Percentiles rank a stretch among this genome's conserved stretches.
These are phyloP conservation scores for Pyrus pyrifolia DNA, from an alignment of 306 rosid genomes.

Conservation along the genomic window DNA sequence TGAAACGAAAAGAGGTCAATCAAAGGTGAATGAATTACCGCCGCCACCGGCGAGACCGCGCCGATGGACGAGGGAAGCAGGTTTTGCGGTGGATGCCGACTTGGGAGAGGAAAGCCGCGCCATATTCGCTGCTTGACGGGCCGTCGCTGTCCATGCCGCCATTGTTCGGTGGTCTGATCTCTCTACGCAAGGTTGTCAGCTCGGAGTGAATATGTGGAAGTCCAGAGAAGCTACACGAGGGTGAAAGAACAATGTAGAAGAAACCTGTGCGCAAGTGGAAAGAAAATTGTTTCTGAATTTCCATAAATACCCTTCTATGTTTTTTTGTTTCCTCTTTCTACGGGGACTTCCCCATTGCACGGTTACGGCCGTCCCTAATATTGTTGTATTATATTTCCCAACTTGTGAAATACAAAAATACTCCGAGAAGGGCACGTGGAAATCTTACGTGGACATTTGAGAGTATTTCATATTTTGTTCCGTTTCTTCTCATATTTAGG, in stretches of 20 bases:
- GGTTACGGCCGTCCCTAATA: no score
- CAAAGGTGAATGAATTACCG: slow-evolving; percentile 11
- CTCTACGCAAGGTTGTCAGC: neutral
- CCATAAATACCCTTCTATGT: neutral
- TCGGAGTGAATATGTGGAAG: neutral
- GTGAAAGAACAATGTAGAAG: neutral
- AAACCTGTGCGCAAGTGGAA: no score
- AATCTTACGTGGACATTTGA: no score
- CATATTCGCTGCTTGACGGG: slow-evolving; percentile 31
- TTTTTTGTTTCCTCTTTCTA: no score
- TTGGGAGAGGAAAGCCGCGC: slow-evolving; percentile 30
- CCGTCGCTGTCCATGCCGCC: slow-evolving; percentile 41
- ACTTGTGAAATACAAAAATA: no score
- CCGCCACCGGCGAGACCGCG: slow-evolving; percentile 41
- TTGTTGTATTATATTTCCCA: no score
- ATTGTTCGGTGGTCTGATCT: slow-evolving; percentile 16
- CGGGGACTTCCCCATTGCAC: no score
- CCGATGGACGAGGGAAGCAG: slow-evolving; percentile 35
- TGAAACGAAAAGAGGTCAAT: neutral
- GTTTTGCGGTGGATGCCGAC: slow-evolving; percentile 12
- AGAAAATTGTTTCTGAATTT: neutral
- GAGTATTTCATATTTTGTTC: no score
- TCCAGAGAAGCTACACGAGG: slow-evolving; percentile 5
- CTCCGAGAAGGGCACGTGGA: no score
- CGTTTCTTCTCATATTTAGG: no score